phyloP scores from a whole-genome alignment of 2,329 filamentous ascomycete genomes.

The Albifimbria verrucaria region DNA sequence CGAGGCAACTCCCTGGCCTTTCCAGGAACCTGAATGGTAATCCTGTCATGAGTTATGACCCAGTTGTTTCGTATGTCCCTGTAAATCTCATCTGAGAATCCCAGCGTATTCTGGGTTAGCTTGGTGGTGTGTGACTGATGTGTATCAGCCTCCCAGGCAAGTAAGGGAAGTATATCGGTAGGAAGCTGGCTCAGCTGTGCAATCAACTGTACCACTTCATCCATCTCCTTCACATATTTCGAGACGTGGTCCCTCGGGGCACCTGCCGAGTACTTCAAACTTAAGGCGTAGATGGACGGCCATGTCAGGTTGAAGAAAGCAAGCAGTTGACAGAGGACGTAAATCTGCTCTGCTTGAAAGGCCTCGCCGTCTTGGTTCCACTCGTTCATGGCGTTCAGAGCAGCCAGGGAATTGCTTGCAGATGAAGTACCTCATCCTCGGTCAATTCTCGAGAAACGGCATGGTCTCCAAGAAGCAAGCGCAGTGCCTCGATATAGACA shows the following conservation, averaged over 20 bases:
- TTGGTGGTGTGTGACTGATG: too few relatives aligned
- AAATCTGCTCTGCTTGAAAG: conserved; percentile 19
- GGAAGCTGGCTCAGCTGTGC: too few relatives aligned
- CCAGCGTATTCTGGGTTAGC: too few relatives aligned
- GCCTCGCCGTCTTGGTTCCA: conserved; percentile 11
- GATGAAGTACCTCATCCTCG: conserved; percentile 26
- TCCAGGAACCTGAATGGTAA: conserved; percentile 36
- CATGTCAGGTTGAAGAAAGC: conserved; percentile 26
- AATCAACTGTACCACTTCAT: too few relatives aligned
- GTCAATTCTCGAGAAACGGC: conserved; percentile 34
- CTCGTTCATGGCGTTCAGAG: conserved; percentile 24
- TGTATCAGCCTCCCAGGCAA: too few relatives aligned
- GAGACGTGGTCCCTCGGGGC: too few relatives aligned
- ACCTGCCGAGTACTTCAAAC: conserved; percentile 17
- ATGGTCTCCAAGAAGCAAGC: conserved; percentile 28
- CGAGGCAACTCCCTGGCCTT: conserved; percentile 22
- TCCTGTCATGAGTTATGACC: conserved; percentile 27
- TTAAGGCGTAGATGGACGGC: conserved; percentile 21
- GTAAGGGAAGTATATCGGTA: too few relatives aligned
- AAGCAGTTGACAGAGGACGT: conserved; percentile 25
- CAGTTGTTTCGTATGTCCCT: conserved; percentile 45
- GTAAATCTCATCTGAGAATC: conserved; percentile 39
- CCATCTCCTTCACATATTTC: too few relatives aligned
- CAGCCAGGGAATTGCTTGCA: conserved; percentile 28
- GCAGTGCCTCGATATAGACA: conserved; percentile 44